Percentiles rank a stretch among this genome's conserved stretches.
phyloP scores from a whole-genome alignment of 805 yeast genomes.

The Barnettozyma populi region DNA sequence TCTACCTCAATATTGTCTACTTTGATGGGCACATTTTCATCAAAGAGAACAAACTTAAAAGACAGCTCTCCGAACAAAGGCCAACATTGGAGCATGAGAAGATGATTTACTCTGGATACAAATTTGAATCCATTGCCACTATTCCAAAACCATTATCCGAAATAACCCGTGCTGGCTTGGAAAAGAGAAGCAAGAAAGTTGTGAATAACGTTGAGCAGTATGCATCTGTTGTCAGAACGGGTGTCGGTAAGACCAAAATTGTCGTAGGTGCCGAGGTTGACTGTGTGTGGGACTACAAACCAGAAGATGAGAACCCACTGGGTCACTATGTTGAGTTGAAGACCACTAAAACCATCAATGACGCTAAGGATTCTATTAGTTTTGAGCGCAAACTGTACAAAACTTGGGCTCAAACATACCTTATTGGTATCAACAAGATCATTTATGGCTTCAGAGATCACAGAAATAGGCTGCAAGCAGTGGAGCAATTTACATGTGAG shows the following conservation, averaged over 20 bases:
- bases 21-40: slow-evolving; percentile 76
- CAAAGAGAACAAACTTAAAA: slow-evolving; percentile 31
- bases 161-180: slow-evolving; percentile 61
- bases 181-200: slow-evolving; percentile 50
- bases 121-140: slow-evolving; percentile 78
- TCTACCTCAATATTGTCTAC: slow-evolving; percentile 57
- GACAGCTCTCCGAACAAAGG: slow-evolving; percentile 24
- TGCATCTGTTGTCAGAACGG: slow-evolving; percentile 75
- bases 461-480: slow-evolving; percentile 50
- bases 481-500: slow-evolving; percentile 74
- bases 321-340: slow-evolving; percentile 82
- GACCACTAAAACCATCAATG: slow-evolving; percentile 53
- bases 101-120: slow-evolving; percentile 67
- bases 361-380: slow-evolving; percentile 49
- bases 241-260: slow-evolving; percentile 67
- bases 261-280: slow-evolving; percentile 89
- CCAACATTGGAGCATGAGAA: slow-evolving; percentile 29
- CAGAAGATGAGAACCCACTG: slow-evolving; percentile 39
- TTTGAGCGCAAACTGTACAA: slow-evolving; percentile 75
- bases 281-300: slow-evolving; percentile 79
- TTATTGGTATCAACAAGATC: slow-evolving; percentile 76
- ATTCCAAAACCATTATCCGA: slow-evolving; percentile 71
- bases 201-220: slow-evolving; percentile 76
- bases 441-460: slow-evolving; percentile 87
- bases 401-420: slow-evolving; percentile 92